These are phyloP conservation scores for Dryas octopetala DNA, from an alignment of 306 rosid species.

Conservation along the genomic window DNA sequence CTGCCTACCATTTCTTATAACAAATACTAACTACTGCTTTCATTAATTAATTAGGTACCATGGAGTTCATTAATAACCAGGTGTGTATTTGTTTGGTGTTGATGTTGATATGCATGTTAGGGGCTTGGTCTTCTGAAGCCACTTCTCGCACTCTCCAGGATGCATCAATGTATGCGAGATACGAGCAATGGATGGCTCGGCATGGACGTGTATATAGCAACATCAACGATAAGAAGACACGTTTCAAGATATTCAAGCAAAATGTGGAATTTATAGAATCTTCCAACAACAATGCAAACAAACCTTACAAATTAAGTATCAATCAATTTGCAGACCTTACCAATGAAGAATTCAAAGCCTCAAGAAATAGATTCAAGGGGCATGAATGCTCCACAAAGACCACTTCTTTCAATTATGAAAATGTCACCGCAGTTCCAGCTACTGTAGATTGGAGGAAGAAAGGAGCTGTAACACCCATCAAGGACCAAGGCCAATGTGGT, in stretches of 20 bases:
- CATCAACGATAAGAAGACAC: conserved; percentile 24
- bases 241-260: conserved; percentile 36
- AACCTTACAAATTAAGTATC: conserved; percentile 35
- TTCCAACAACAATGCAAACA: conserved; percentile 28
- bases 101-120: background rate
- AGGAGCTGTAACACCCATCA: conserved; percentile 44
- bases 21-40: no score
- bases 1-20: no score
- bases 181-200: conserved; percentile 39
- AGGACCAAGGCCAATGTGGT: conserved; percentile 44
- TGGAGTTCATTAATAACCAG: no score
- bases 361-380: conserved; percentile 49
- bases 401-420: conserved; percentile 38
- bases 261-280: conserved; percentile 33
- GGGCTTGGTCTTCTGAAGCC: no score
- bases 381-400: conserved; percentile 39
- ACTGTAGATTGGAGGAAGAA: conserved; percentile 38
- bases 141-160: conserved; percentile 30
- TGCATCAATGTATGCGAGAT: conserved; percentile 27
- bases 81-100: no score
- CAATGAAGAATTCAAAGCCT: conserved; percentile 40
- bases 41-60: no score
- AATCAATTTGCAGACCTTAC: conserved; percentile 39
- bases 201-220: conserved; percentile 29
- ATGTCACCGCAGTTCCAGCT: conserved; percentile 24